Conservation (phyloP, 371 early-diverging fungal genomes). For the Umbelopsis sp. region DNA sequence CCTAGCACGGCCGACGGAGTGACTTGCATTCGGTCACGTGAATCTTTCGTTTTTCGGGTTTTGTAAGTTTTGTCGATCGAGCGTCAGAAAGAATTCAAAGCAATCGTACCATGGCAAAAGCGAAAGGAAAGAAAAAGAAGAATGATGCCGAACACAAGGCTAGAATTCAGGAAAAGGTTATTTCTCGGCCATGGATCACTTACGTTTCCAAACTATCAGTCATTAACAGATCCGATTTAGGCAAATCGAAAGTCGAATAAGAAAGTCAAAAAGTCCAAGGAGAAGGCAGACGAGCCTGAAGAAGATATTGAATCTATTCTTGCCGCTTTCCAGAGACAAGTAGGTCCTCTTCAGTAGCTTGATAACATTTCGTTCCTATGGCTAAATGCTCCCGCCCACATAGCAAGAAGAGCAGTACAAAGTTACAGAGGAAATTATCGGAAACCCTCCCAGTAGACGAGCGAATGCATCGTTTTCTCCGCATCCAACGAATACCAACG, state of each 20-base stretch:
- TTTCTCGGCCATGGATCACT: background rate
- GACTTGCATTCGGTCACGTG: slow-evolving; percentile 6
- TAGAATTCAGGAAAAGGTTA: slow-evolving; percentile 24
- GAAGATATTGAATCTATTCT: slow-evolving; percentile 70
- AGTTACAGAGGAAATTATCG: slow-evolving; percentile 50
- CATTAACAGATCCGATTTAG: slow-evolving; percentile 3
- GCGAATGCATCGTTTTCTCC: slow-evolving; percentile 56
- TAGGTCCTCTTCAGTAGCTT: slow-evolving; percentile 11
- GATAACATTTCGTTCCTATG: background rate
- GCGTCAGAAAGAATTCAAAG: background rate
- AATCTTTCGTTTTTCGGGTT: background rate
- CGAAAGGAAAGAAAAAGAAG: slow-evolving; percentile 22
- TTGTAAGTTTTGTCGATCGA: background rate
- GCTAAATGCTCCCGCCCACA: background rate
- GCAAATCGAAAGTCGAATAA: slow-evolving; percentile 44
- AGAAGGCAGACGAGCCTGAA: slow-evolving; percentile 50
- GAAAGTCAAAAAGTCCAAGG: slow-evolving; percentile 47
- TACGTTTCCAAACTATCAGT: no score
- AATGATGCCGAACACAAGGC: slow-evolving; percentile 28
- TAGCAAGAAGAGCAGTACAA: slow-evolving; percentile 51
- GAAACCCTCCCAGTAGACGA: slow-evolving; percentile 56
- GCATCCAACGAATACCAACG: slow-evolving; percentile 56
- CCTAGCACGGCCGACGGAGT: background rate
- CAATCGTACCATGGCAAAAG: background rate
- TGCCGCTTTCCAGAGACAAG: slow-evolving; percentile 54